phyloP scores from a whole-genome alignment of 2,329 filamentous ascomycete species.

The Pyricularia sp. region DNA sequence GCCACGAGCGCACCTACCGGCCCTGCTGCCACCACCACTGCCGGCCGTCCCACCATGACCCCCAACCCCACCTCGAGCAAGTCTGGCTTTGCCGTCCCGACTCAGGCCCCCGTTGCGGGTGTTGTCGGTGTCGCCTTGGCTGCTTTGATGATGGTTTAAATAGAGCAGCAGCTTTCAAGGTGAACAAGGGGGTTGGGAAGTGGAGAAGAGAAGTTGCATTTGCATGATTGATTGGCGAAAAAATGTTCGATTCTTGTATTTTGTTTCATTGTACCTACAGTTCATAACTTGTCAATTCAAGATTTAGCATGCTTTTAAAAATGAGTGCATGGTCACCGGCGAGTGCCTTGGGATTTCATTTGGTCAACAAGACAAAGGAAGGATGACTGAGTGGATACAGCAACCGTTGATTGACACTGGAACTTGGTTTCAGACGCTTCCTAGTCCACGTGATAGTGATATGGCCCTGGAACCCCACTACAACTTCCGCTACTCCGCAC shows the following conservation, averaged over 20 bases:
- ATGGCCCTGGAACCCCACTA: neutral
- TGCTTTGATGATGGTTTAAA: slow-evolving; percentile 1
- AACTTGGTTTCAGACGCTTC: no score
- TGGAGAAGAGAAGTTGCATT: neutral
- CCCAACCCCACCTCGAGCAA: neutral
- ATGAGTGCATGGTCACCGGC: no score
- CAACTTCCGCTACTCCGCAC: neutral
- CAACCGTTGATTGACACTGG: no score
- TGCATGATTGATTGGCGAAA: neutral
- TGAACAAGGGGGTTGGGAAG: neutral
- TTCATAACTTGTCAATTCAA: neutral
- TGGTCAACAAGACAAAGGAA: no score
- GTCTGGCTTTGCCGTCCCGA: neutral
- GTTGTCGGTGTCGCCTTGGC: neutral
- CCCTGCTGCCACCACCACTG: no score
- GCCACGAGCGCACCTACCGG: neutral
- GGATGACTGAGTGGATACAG: no score
- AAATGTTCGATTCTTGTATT: neutral
- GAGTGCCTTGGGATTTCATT: no score
- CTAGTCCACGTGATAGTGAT: neutral
- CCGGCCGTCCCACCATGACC: neutral
- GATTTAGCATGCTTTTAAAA: neutral
- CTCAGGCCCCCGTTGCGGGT: slow-evolving; percentile 2
- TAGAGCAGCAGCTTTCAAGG: neutral
- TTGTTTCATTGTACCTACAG: neutral